Conservation (phyloP, 2,329 filamentous ascomycete species). For the Claviceps africana region DNA sequence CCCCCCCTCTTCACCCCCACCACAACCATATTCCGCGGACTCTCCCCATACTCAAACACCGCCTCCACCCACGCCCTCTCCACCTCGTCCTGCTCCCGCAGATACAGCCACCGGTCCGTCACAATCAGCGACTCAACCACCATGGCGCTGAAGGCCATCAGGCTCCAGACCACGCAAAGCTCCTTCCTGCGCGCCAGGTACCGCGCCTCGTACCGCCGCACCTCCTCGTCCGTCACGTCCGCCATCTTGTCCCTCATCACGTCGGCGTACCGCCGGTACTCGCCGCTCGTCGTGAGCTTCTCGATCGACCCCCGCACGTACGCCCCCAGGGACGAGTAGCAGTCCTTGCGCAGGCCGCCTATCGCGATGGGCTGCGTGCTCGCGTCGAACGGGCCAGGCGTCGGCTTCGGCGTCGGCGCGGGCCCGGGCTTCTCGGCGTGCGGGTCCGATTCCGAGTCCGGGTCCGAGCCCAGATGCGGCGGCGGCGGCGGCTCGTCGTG, state of each 20-base stretch:
- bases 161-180: conserved; percentile 73
- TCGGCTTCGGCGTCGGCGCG: no score
- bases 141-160: conserved; percentile 91
- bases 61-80: conserved; percentile 77
- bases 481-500: no score
- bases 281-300: conserved; percentile 50
- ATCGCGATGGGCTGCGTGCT: conserved; percentile 74
- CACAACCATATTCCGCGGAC: conserved; percentile 82
- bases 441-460: no score
- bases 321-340: conserved; percentile 57
- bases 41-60: conserved; percentile 77
- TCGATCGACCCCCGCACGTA: conserved; percentile 71
- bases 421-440: no score
- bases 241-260: conserved; percentile 53
- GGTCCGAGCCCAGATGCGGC: no score
- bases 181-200: conserved; percentile 62
- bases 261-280: conserved; percentile 44
- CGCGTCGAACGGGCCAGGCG: conserved; percentile 31
- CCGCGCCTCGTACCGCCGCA: conserved; percentile 51
- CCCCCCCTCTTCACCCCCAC: conserved; percentile 64
- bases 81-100: conserved; percentile 66
- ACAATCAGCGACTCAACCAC: conserved; percentile 86
- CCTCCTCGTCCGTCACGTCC: conserved; percentile 58
- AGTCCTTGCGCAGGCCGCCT: conserved; percentile 67
- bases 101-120: conserved; percentile 75